Conservation (phyloP, 2,329 filamentous ascomycete genomes). For the Cercospora brassicicola region DNA sequence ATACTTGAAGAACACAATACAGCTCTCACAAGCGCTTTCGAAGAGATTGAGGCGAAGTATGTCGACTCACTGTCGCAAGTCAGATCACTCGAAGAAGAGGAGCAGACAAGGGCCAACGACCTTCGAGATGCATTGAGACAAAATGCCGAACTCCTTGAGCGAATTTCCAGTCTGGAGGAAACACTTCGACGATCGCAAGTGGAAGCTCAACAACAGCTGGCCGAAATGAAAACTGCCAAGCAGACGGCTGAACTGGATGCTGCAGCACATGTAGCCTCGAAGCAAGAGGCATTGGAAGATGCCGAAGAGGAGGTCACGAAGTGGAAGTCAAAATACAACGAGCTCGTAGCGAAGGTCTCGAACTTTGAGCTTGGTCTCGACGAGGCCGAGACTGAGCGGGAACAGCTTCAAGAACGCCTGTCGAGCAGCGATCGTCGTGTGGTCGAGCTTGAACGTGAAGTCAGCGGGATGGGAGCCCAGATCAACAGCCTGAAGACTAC, state of each 20-base stretch:
- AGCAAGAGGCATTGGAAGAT: constrained; percentile 49
- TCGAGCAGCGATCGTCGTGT: background rate
- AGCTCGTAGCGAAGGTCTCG: constrained; percentile 13
- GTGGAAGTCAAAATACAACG: constrained; percentile 18
- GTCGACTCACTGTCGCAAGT: constrained; percentile 42
- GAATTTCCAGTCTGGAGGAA: constrained; percentile 42
- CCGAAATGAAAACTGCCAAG: constrained; percentile 42
- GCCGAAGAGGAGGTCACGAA: constrained; percentile 40
- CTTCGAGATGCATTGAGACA: constrained; percentile 43
- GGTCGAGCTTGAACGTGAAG: constrained; percentile 6
- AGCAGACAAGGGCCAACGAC: constrained; percentile 41
- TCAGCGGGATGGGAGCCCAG: background rate
- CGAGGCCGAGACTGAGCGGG: constrained; percentile 14
- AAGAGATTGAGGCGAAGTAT: constrained; percentile 42
- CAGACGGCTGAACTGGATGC: constrained; percentile 50
- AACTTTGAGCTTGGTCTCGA: constrained; percentile 16
- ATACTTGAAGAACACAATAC: constrained; percentile 41
- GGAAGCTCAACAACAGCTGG: constrained; percentile 39
- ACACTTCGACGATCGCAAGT: constrained; percentile 31
- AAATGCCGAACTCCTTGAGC: constrained; percentile 46
- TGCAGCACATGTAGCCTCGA: constrained; percentile 45
- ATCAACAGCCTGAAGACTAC: constrained; percentile 4
- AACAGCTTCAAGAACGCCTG: constrained; percentile 14
- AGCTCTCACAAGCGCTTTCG: constrained; percentile 39
- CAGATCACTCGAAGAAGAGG: constrained; percentile 45